Evolutionary conservation across 768 basidiomycete genomes (phyloP).

Genomic region (Polyporus arcularius): DNA sequence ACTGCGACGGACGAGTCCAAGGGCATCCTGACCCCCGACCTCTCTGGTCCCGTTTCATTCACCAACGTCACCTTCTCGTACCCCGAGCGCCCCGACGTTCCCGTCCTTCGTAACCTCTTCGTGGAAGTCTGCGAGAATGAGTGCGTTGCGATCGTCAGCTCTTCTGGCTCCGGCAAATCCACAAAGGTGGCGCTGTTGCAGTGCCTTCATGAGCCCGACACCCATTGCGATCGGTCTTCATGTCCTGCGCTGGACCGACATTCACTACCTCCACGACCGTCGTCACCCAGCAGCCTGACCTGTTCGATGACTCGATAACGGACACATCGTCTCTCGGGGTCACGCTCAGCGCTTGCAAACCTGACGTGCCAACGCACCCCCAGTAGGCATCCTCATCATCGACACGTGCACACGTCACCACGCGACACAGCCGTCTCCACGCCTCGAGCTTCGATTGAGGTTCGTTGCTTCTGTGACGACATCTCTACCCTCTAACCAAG

Average conservation of each 20-base stretch:
- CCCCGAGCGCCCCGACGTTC: constrained; percentile 73
- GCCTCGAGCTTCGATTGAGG: too few relatives aligned
- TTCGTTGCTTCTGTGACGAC: too few relatives aligned
- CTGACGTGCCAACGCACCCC: constrained; percentile 83
- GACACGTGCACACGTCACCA: constrained; percentile 97
- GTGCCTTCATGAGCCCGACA: constrained; percentile 78
- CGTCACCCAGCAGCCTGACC: constrained; percentile 83
- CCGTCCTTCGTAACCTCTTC: constrained; percentile 67
- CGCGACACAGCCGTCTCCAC: constrained; percentile 81
- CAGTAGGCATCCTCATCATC: constrained; percentile 72
- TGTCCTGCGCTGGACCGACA: constrained; percentile 58
- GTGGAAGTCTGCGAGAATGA: constrained; percentile 74
- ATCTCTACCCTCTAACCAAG: too few relatives aligned
- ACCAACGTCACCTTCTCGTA: constrained; percentile 80
- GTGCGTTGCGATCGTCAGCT: constrained; percentile 88
- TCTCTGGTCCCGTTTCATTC: constrained; percentile 72
- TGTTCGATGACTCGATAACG: constrained; percentile 85
- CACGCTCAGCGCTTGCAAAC: constrained; percentile 94
- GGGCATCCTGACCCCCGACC: constrained; percentile 64
- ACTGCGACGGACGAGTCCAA: constrained; percentile 68
- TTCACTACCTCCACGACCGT: constrained; percentile 82
- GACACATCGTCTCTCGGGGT: constrained; percentile 90
- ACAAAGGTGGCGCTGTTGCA: constrained; percentile 87
- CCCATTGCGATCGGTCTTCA: constrained; percentile 57
- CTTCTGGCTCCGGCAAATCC: constrained; percentile 93